Evolutionary conservation across 148 eudicot species (phyloP).

Genomic region (Rhododendron ferrugineum): DNA sequence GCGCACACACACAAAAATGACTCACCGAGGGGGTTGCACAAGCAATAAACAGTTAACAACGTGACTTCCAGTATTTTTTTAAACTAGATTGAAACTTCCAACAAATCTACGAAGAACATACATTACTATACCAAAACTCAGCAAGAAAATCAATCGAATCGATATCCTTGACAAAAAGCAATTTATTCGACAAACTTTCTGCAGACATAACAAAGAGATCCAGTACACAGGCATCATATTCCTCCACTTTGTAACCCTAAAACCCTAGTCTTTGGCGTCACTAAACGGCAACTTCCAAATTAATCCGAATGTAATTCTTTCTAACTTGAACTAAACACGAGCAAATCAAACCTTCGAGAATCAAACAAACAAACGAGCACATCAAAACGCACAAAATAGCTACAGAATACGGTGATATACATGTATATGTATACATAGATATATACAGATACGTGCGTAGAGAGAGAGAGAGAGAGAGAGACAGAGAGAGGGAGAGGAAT

Average conservation of each 20-base stretch:
- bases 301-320: background rate
- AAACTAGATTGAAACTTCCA: no score
- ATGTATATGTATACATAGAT: background rate
- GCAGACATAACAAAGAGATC: background rate
- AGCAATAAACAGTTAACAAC: no score
- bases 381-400: background rate
- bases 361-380: background rate
- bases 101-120: no score
- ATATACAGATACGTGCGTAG: background rate
- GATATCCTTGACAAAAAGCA: no score
- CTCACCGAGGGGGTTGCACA: no score
- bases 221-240: background rate
- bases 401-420: background rate
- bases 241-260: background rate
- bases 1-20: no score
- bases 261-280: background rate
- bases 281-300: background rate
- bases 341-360: background rate
- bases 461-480: background rate
- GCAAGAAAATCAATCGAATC: no score
- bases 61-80: no score
- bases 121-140: no score
- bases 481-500: background rate
- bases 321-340: background rate
- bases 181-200: background rate